Evolutionary conservation across 2,329 filamentous ascomycete genomes (phyloP).

Genomic region (Colletotrichum tropicicola): DNA sequence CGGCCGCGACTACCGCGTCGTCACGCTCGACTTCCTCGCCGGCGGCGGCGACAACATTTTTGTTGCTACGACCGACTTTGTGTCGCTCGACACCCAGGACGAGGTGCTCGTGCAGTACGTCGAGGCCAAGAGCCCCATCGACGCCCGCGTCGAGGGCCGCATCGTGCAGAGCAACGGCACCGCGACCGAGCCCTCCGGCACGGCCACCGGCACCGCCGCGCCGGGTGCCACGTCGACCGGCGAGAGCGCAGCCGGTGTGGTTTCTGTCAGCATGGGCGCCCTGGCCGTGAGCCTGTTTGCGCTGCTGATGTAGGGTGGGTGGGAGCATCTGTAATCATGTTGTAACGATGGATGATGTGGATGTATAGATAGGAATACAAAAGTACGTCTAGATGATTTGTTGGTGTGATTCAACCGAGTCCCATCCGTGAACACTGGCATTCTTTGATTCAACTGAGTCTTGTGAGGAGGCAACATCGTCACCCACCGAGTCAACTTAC

Average conservation of each 20-base stretch:
- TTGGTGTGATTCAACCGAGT: too few relatives aligned
- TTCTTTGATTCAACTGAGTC: too few relatives aligned
- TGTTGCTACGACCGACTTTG: slow-evolving; percentile 44
- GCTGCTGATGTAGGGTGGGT: not conserved
- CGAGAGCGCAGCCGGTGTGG: slow-evolving; percentile 1
- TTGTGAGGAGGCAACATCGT: too few relatives aligned
- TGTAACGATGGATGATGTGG: slow-evolving; percentile 20
- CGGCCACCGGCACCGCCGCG: not conserved
- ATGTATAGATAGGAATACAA: not conserved
- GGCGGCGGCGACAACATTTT: slow-evolving; percentile 72
- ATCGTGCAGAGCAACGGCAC: slow-evolving; percentile 40
- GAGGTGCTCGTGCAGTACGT: slow-evolving; percentile 63
- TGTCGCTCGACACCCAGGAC: slow-evolving; percentile 61
- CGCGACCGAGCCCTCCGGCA: not conserved
- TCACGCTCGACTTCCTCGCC: slow-evolving; percentile 71
- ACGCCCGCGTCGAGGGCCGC: slow-evolving; percentile 57
- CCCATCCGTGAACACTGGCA: too few relatives aligned
- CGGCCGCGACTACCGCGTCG: slow-evolving; percentile 60
- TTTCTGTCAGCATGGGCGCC: slow-evolving; percentile 6
- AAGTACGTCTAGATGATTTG: too few relatives aligned
- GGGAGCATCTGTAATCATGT: not conserved
- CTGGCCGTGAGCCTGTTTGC: not conserved
- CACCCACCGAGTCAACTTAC: too few relatives aligned
- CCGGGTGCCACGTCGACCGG: slow-evolving; percentile 3
- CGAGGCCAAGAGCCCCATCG: slow-evolving; percentile 55